Base-by-base conservation (phyloP, 768 basidiomycete genomes). In the Boletus subparvulus region DNA sequence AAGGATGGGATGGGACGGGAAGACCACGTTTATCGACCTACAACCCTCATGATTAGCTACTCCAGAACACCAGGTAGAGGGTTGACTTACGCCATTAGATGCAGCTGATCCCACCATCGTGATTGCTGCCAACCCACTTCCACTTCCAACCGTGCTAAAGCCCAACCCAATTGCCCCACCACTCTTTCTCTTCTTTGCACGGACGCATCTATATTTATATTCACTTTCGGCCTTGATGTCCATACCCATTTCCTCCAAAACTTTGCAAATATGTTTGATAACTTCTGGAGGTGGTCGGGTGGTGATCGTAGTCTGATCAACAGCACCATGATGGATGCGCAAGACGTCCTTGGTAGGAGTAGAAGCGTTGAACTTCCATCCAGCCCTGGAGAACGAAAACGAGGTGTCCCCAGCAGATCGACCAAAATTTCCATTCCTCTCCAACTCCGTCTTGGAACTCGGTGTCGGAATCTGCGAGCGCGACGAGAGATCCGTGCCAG, bases 11-110 rank as follows among this genome's bases (percentile, higher is more conserved):
- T 4, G 94, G 92, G 9, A 93, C 65, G 5, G 94, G 94, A 7
- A 96, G 73, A 33, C 94, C 94, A 41, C 93, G 88, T 67, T 85
- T 90, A 72, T 97, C 94, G 59, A 92, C 87, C 93, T 95, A 58
- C 14, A 58, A 42, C 37, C 46, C 37, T 47, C 47, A 4, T 41
- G 28, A 37, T 65, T 44, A 59, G 54, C 50, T 19, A 50, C 35
- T 39, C 47, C 36, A 55, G 21, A 57, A 64, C 9, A 6, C 26
- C 6, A 32, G 3, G 40, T 2, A 33, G 33, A 41, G 49, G 5
- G 13, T 37, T 33, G 14, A 85, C 91, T 64, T 69, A 95, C 94
- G 72, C 91, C 90, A 69, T 90, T 91, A 40, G 88, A 88, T 55
- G 87, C 92, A 9, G 94, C 92, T 50, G 85, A 87, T 35, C 92